Evolutionary conservation across 78 protist species (phyloP), one percentile per base, ranked within the genome.

Genomic region (Dictyostelium capitatum): DNA sequence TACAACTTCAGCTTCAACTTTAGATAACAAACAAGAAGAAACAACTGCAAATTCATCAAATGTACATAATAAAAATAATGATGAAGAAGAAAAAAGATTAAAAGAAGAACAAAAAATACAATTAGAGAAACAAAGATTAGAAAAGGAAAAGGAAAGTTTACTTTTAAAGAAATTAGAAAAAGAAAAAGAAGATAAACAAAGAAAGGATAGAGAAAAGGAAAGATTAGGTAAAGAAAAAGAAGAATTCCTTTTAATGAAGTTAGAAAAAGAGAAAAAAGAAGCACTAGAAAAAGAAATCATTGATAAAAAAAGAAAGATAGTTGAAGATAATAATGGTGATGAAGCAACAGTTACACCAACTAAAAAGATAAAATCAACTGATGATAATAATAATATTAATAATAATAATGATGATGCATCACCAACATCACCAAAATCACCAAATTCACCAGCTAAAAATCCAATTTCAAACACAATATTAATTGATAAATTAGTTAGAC

Each of bases 401-500:
- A 41, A 23, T 4, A 81, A 83, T 4, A 48, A 5, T 5, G 25
- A 54, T 20, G 54, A 23, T 37, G 80, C 25, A 64, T 28, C 73
- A 25, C 4, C 67, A 53, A 14, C 59, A 53, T 56, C 54, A 48
- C 90, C 46, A 74, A 11, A 79, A 11, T 46, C 41, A 37, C 15
- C 69, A 81, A 69, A n/a, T n/a, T n/a, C 48, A 48, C 6, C 65
- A 53, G 6, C 59, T 4, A 14, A 14, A 53, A 14, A 4, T 4
- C 6, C 59, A 56, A 20, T 8, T 20, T 19, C 64, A 56, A 56
- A 56, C 8, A 79, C 32, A 20, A 82, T 59, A 23, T 46, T 79
- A 23, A 91, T 91, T 41, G 57, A 28, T 41, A 80, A 91, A 30
- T 80, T 91, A 28, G 83, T 91, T 10, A 64, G 95, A 69, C 95